Evolutionary conservation across 2,329 filamentous ascomycete genomes (phyloP).

Genomic region (Diaporthe velutina): DNA sequence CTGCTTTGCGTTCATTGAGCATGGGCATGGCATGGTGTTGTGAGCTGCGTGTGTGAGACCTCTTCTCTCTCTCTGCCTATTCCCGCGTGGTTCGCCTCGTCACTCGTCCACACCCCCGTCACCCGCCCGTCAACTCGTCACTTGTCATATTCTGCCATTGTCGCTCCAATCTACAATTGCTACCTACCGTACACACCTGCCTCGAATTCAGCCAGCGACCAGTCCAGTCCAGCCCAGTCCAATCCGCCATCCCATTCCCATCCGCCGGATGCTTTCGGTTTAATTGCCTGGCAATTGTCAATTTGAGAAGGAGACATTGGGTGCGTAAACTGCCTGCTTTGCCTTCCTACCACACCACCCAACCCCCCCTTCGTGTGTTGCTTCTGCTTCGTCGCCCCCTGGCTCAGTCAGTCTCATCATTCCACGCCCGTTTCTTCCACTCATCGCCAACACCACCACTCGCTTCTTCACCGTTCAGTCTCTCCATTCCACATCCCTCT

Average conservation of each 20-base stretch:
- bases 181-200: not conserved
- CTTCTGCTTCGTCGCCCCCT: slow-evolving; percentile 12
- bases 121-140: slow-evolving; percentile 22
- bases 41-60: slow-evolving; percentile 24
- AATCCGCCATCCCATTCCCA: slow-evolving; percentile 6
- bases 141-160: slow-evolving; percentile 23
- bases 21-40: slow-evolving; percentile 23
- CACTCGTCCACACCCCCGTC: slow-evolving; percentile 24
- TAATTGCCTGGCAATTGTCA: slow-evolving; percentile 7
- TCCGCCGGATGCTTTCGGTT: slow-evolving; percentile 18
- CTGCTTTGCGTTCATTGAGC: slow-evolving; percentile 18
- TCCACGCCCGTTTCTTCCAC: slow-evolving; percentile 11
- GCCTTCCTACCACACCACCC: not conserved
- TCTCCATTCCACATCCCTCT: slow-evolving; percentile 5
- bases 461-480: slow-evolving; percentile 26
- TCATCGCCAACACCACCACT: slow-evolving; percentile 8
- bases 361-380: not conserved
- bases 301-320: slow-evolving; percentile 17
- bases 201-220: not conserved
- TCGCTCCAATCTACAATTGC: slow-evolving; percentile 21
- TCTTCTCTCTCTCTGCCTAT: slow-evolving; percentile 11
- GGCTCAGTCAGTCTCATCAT: slow-evolving; percentile 24
- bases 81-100: slow-evolving; percentile 32
- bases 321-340: slow-evolving; percentile 10
- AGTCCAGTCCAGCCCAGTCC: slow-evolving; percentile 16